These are phyloP conservation scores for Pseudisothecium myosuroides DNA, from an alignment of 225 moss, liverwort and hornwort genomes.

Conservation along the genomic window DNA sequence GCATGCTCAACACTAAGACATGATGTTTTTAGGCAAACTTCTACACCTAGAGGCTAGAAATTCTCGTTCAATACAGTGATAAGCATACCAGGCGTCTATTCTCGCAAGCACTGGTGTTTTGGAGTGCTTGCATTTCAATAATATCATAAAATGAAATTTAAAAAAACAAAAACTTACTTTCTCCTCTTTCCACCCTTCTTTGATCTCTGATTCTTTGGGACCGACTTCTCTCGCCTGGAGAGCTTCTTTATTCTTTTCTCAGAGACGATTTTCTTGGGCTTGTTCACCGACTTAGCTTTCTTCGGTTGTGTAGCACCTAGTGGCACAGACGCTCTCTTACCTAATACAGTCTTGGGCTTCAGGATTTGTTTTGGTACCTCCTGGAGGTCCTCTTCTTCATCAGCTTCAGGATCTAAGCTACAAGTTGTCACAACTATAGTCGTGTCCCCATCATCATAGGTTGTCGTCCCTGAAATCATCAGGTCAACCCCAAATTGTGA, in stretches of 20 bases:
- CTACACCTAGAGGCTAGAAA: background rate
- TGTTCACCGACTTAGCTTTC: constrained; percentile 76
- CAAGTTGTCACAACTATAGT: constrained; percentile 66
- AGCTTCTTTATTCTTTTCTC: constrained; percentile 74
- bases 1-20: background rate
- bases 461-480: constrained; percentile 39
- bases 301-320: constrained; percentile 49
- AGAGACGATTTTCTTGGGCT: constrained; percentile 61
- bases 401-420: constrained; percentile 36
- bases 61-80: background rate
- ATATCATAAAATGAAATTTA: background rate
- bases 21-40: background rate
- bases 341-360: constrained; percentile 11
- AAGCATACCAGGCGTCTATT: background rate
- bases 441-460: constrained; percentile 63
- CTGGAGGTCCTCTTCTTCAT: constrained; percentile 9
- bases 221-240: constrained; percentile 71
- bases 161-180: background rate
- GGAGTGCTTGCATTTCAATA: background rate
- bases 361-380: background rate
- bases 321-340: constrained; percentile 23
- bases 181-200: constrained; percentile 50
- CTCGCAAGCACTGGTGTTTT: background rate
- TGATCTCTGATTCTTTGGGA: constrained; percentile 65
- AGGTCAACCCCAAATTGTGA: background rate